Base-by-base conservation (phyloP, 2,329 filamentous ascomycete genomes). In the Ceratocystiopsis sp. region DNA sequence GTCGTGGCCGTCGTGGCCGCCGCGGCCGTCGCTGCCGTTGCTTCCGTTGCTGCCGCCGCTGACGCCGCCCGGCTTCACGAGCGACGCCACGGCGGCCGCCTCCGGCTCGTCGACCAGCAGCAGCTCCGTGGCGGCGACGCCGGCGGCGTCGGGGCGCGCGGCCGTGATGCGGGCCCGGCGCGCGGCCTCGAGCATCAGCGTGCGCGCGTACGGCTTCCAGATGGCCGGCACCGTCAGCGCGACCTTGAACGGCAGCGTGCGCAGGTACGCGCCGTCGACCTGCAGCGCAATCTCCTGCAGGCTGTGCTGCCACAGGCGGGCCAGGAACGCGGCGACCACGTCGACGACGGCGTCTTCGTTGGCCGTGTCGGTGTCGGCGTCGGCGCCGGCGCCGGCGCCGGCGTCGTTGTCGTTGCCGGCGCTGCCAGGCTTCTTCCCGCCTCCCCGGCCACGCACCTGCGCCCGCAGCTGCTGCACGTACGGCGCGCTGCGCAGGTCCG, bases 151-250 rank as follows among this genome's bases (percentile, higher is more conserved):
- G 36, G 43, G 45, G 29, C 13, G 32, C 16, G 35, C 36, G n/a
- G n/a, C n/a, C 49, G 18, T 64, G 3, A 69, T 59, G 0, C 65
- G 65, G 0, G 65, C 60, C 0, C 40, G 16, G 0, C 47, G 34
- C 0, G 57, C 55, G 0, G 63, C 65, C 1, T 56, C 39, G 0
- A 52, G 47, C 64, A 69, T 67, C 0, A 54, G 45, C 0, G 45
- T 18, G 1, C 57, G 56, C 1, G 60, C 59, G 42, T 64, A 63
- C 0, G 56, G 50, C 0, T 61, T 59, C 65, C 66, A 69, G 10
- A 68, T 67, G 0, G 65, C 65, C 0, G 66, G 65, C 0, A 69
- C 35, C 0, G 65, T 68, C 1, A 65, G 48, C 2, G 67, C 55
- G 3, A 68, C 49, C 13, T 61, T 54, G 12, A 66, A 54, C 0